Evolutionary conservation across 192 early-diverging fungal species (phyloP).

Genomic region (Mortierella claussenii): DNA sequence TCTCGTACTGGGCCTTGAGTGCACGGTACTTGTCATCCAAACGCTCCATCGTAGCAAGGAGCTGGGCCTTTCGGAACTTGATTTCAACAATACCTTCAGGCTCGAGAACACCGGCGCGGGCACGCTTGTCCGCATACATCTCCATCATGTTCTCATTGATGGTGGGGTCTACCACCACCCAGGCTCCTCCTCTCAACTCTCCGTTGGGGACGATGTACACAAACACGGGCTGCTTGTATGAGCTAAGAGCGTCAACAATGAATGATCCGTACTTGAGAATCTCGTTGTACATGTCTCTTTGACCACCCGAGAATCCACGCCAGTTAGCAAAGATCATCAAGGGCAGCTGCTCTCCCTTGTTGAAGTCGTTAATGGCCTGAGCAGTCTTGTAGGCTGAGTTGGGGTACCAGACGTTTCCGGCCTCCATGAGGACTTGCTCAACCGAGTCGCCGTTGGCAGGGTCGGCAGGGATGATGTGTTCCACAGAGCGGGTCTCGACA

Average conservation of each 20-base stretch:
- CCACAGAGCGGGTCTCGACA: slow-evolving; percentile 95
- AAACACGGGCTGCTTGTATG: slow-evolving; percentile 98
- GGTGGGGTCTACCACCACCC: slow-evolving; percentile 97
- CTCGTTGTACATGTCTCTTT: slow-evolving; percentile 99
- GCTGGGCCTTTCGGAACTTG: slow-evolving; percentile 95
- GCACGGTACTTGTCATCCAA: slow-evolving; percentile 81
- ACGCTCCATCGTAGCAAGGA: slow-evolving; percentile 93
- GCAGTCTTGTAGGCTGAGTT: slow-evolving; percentile 99
- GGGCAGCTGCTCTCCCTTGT: slow-evolving; percentile 98
- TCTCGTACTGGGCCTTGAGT: slow-evolving; percentile 73
- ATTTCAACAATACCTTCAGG: slow-evolving; percentile 98
- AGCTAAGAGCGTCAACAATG: slow-evolving; percentile 96
- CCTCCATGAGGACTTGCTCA: slow-evolving; percentile 90
- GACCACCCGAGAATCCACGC: slow-evolving; percentile 99
- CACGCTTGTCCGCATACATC: slow-evolving; percentile 95
- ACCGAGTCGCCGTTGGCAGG: slow-evolving; percentile 90
- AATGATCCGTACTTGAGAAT: slow-evolving; percentile 96
- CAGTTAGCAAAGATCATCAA: slow-evolving; percentile 99
- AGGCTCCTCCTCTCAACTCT: slow-evolving; percentile 97
- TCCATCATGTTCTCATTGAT: slow-evolving; percentile 99
- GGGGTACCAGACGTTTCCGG: slow-evolving; percentile 98
- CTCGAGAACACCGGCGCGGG: slow-evolving; percentile 96
- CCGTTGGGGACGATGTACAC: slow-evolving; percentile 95
- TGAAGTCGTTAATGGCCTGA: slow-evolving; percentile 98
- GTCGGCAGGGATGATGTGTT: slow-evolving; percentile 93